A percentile compares a stretch with the other conserved stretches of the same genome.
Evolutionary conservation across 1,284 basidiomycete species (phyloP).

Genomic region (Apiotrichum sp.): DNA sequence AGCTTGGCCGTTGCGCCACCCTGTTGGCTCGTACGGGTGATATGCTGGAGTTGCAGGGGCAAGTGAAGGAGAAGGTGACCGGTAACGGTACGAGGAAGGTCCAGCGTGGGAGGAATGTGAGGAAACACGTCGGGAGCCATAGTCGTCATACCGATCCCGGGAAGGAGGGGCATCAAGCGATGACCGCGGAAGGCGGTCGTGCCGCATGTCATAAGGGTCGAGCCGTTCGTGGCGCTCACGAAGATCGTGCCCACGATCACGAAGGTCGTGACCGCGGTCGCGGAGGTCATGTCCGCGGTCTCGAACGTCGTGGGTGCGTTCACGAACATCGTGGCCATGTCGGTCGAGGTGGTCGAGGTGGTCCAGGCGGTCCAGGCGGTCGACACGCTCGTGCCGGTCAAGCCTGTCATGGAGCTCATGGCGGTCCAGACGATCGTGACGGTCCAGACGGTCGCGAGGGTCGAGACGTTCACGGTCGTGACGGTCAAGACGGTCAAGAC

Average conservation of each 20-base stretch:
- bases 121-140: background rate
- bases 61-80: conserved; percentile 1
- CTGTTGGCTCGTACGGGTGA: conserved; percentile 5
- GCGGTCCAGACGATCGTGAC: background rate
- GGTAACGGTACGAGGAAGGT: background rate
- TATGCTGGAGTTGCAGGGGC: background rate
- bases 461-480: background rate
- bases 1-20: conserved; percentile 5
- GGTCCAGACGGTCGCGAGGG: background rate
- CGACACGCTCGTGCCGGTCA: background rate
- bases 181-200: background rate
- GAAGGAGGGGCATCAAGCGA: background rate
- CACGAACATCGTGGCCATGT: background rate
- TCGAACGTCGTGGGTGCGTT: background rate
- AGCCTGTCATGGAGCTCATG: too few relatives aligned
- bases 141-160: background rate
- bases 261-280: background rate
- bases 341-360: background rate
- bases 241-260: background rate
- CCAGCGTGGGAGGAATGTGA: background rate
- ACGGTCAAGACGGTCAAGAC: background rate
- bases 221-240: background rate
- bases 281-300: background rate
- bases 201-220: background rate
- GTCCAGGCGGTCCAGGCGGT: background rate